Evolutionary conservation across 192 early-diverging fungal species (phyloP), one percentile per base, ranked within the genome.

Genomic region (Backusella westeae): DNA sequence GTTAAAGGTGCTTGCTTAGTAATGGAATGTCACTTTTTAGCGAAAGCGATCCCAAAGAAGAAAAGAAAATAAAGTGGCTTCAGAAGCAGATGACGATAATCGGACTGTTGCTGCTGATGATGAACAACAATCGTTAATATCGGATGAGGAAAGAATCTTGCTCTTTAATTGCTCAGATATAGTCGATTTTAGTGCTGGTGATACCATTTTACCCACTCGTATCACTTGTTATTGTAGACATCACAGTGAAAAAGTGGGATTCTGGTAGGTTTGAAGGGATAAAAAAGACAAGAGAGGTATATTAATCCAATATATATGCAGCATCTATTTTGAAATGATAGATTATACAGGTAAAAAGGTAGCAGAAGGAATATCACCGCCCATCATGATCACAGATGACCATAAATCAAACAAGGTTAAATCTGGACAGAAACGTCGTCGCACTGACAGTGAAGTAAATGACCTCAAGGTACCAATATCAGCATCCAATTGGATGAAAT

Each of bases 151-250:
- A 74, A 94, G 94, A 69, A 92, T 96, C 38, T 78, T 97, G 2
- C 89, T 97, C n/a, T 97, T 97, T 80, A 97, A 97, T 82, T 95
- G 94, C 83, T 87, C 85, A 72, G 92, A 94, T 32, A 82, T 95
- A 66, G 89, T 96, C 38, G 96, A 97, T 78, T 96, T 98, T 72
- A 91, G 87, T 81, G 90, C 91, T 70, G 97, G 97, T 66, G 96
- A 97, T 80, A 90, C 92, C 0, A 90, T 95, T 72, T 84, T 98
- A 44, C 96, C 97, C 19, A 94, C 95, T 15, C 90, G 97, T 59
- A 96, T 98, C 69, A 97, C 97, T 14, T 98, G 97, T 86, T 98
- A 98, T 78, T 97, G 96, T 82, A 87, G 97, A 15, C 97, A 98
- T 76, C 96, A 97, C 78, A 87, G 89, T 80, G 97, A 98, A 76